A percentile compares a stretch with the other conserved stretches of the same genome.
These are phyloP conservation scores for Aristolochia contorta DNA, from an alignment of 164 flowering plant species.

Conservation along the genomic window DNA sequence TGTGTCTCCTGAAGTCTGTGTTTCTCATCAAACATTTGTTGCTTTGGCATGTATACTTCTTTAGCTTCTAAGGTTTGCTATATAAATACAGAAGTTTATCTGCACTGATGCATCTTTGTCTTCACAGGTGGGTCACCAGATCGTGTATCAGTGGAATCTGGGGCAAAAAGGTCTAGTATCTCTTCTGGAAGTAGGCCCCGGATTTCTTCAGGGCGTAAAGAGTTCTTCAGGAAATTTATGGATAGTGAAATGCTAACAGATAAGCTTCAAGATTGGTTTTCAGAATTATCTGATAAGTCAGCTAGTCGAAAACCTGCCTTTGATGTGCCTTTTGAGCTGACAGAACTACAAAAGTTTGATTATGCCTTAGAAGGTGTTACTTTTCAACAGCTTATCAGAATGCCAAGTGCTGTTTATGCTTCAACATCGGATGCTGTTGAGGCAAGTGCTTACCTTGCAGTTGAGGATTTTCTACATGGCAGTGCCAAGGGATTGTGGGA, in stretches of 20 bases:
- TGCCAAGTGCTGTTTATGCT: slow-evolving; percentile 82
- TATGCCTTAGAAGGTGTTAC: slow-evolving; percentile 80
- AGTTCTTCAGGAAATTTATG: slow-evolving; percentile 62
- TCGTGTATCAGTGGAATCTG: slow-evolving; percentile 65
- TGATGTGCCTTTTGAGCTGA: slow-evolving; percentile 77
- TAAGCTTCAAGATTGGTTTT: slow-evolving; percentile 54
- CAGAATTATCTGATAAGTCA: slow-evolving; percentile 30
- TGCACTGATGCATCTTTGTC: no score
- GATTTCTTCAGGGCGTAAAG: slow-evolving; percentile 33
- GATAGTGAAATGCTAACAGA: slow-evolving; percentile 45
- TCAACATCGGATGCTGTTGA: slow-evolving; percentile 65
- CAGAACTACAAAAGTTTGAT: slow-evolving; percentile 85
- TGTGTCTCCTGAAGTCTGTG: no score
- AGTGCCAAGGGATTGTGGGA: slow-evolving; percentile 87
- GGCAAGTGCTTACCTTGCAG: slow-evolving; percentile 71
- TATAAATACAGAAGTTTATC: no score
- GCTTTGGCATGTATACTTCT: no score
- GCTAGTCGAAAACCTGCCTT: slow-evolving; percentile 21
- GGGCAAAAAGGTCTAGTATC: slow-evolving; percentile 55
- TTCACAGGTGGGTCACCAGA: slow-evolving; percentile 62
- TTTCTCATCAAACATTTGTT: no score
- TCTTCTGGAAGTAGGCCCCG: slow-evolving; percentile 47
- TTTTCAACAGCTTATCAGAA: slow-evolving; percentile 81
- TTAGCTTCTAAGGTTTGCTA: no score
- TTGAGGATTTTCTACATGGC: slow-evolving; percentile 87